Conservation (phyloP, 352 stramenopile species). For the Saprolegnia diclina region DNA sequence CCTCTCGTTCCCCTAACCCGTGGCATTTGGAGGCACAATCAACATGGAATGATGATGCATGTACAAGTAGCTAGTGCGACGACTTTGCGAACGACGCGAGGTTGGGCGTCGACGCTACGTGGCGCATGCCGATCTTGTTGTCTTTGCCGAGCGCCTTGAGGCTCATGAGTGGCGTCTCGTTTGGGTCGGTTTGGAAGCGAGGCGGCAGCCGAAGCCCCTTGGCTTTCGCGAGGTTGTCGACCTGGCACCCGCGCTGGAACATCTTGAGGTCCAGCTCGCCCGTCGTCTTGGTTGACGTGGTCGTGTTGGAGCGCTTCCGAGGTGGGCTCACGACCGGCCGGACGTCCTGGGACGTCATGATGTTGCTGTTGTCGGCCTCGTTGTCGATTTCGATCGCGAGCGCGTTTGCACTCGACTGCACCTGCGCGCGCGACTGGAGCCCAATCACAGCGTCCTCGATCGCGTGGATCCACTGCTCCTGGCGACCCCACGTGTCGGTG, state of each 20-base stretch:
- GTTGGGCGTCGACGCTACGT: constrained; percentile 58
- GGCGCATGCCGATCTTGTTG: constrained; percentile 39
- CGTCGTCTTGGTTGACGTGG: constrained; percentile 31
- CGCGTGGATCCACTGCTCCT: constrained; percentile 84
- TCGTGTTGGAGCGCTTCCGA: constrained; percentile 29
- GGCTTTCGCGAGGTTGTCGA: background rate
- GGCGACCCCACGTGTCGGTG: constrained; percentile 74
- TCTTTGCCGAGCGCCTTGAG: constrained; percentile 6
- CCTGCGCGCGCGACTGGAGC: constrained; percentile 43
- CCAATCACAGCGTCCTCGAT: constrained; percentile 73
- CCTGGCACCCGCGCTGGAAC: constrained; percentile 60
- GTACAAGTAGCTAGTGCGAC: background rate
- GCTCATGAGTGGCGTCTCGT: background rate
- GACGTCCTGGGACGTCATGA: background rate
- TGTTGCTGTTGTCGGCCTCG: constrained; percentile 51
- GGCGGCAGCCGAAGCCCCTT: constrained; percentile 1
- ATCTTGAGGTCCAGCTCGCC: constrained; percentile 65
- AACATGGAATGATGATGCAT: no score
- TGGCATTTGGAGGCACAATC: no score
- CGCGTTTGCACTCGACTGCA: constrained; percentile 42
- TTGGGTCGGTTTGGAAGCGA: constrained; percentile 18
- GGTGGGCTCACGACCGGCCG: background rate
- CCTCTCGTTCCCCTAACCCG: no score
- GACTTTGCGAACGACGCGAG: constrained; percentile 37
- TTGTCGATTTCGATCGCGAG: constrained; percentile 86